phyloP scores from a whole-genome alignment of 768 basidiomycete species.

The Russula dissimulans region DNA sequence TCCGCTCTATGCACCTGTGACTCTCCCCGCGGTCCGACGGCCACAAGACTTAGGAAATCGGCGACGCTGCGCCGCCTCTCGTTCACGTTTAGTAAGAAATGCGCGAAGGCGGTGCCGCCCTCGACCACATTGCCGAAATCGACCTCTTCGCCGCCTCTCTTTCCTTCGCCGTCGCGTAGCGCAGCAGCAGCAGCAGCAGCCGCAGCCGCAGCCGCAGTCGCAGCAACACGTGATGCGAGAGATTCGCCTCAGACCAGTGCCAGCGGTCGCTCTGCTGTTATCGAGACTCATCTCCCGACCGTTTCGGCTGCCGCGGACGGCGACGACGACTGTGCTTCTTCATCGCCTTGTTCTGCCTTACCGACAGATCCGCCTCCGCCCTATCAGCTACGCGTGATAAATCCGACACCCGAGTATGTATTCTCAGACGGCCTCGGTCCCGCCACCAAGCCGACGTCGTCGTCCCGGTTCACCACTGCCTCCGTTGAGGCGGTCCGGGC shows the following conservation, averaged over 20 bases:
- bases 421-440: background rate
- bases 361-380: constrained; percentile 10
- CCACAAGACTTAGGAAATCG: background rate
- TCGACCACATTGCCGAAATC: constrained; percentile 4
- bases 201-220: no score
- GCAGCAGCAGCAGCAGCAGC: background rate
- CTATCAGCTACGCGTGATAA: constrained; percentile 6
- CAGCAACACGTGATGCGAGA: no score
- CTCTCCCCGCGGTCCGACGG: background rate
- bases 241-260: no score
- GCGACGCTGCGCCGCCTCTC: constrained; percentile 2
- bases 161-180: background rate
- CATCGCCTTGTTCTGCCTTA: background rate
- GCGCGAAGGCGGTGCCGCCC: constrained; percentile 3
- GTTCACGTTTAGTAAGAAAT: constrained; percentile 2
- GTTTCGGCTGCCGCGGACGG: no score
- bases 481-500: constrained; percentile 18
- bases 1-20: background rate
- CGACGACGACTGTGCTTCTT: no score
- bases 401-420: background rate
- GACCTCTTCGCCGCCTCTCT: background rate
- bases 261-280: no score
- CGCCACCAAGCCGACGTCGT: background rate
- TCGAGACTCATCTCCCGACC: no score
- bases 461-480: background rate